Evolutionary conservation across 192 early-diverging fungal species (phyloP), one percentile per base, ranked within the genome.

Genomic region (Coemansia sp.): DNA sequence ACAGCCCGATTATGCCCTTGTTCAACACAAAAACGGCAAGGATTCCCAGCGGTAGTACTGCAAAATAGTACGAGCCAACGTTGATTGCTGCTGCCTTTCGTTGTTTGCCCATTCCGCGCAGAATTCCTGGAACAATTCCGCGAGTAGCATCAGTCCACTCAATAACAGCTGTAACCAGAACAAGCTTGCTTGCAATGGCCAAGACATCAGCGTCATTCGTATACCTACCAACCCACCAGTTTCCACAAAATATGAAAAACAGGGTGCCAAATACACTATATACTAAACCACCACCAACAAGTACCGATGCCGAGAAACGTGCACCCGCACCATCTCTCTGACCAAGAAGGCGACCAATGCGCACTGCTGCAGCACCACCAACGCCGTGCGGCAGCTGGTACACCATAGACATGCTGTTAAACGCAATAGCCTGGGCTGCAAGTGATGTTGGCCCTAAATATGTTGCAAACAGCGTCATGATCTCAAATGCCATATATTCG

Each of bases 181-280:
- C 53, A 9, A 79, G 64, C 48, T 51, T 27, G 5, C 54, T 64
- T 14, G 76, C 76, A 25, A 70, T 23, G 1, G 38, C 73, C 41
- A 78, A 8, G 4, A 83, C 73, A 6, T 64, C 62, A 2, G 58
- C 48, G 10, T 74, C 72, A 10, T 32, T 62, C 7, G 76, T 83
- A 55, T 85, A 90, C 10, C 87, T 60, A 7, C 81, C 79, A 12
- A 93, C 91, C 86, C 86, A 87, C 11, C 58, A 58, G 43, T 79
- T 52, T 23, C 86, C 76, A 56, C 62, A 73, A 3, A 62, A 23
- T 11, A 38, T 23, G 27, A 73, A 79, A 27, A 81, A 75, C 14
- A 62, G 55, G 4, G 38, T 88, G 19, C 66, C 93, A 60, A 70
- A 79, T 45, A 50, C 35, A 50, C 24, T 86, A 84, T 75, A 88